phyloP scores from a whole-genome alignment of 2,329 filamentous ascomycete species.

The Alternaria rosae region DNA sequence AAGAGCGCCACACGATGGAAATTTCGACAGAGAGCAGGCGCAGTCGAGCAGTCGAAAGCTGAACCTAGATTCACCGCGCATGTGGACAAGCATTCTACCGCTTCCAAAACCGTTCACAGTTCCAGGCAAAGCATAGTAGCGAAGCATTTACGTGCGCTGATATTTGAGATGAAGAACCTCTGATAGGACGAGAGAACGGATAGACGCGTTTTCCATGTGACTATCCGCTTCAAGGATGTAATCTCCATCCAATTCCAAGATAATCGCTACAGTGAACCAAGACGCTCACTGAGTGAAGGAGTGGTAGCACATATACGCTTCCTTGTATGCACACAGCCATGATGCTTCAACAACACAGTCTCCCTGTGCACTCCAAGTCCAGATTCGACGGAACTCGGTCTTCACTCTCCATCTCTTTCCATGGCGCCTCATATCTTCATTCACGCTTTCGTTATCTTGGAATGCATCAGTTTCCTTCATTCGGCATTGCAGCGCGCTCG shows the following conservation, averaged over 20 bases:
- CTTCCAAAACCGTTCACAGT: background rate
- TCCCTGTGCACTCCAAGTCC: background rate
- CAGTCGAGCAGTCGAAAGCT: background rate
- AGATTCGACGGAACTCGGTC: background rate
- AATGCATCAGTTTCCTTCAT: background rate
- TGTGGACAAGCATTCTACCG: background rate
- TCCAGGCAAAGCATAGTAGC: background rate
- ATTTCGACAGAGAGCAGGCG: background rate
- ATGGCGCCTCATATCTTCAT: rapidly evolving
- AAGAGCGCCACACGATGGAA: background rate
- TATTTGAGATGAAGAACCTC: background rate
- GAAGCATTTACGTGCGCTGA: background rate
- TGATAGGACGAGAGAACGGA: background rate
- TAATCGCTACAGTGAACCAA: background rate
- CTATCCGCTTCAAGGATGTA: background rate
- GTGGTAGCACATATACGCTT: background rate
- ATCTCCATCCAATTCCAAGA: background rate
- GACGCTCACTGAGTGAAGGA: background rate
- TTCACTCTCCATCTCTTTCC: background rate
- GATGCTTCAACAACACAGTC: background rate
- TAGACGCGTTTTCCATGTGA: background rate
- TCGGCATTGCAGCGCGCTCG: background rate
- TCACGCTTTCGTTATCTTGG: background rate
- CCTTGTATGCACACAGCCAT: background rate
- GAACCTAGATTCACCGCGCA: background rate